These are phyloP conservation scores for Pythium myriotylum DNA, from an alignment of 352 stramenopile species.

Conservation along the genomic window DNA sequence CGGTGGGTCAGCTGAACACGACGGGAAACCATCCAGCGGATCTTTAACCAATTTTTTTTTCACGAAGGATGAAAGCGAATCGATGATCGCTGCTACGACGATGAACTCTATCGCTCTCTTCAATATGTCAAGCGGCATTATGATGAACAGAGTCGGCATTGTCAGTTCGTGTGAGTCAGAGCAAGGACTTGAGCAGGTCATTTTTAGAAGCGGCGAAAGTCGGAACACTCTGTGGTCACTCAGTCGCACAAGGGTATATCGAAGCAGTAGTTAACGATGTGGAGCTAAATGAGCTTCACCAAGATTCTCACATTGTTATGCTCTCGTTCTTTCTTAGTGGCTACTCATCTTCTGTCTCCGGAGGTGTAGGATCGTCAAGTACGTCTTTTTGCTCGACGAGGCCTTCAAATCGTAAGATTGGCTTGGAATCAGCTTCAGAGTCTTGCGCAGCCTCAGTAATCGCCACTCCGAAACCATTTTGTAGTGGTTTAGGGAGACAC, in stretches of 20 bases:
- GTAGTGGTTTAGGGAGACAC: constrained; percentile 48
- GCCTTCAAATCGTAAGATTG: constrained; percentile 53
- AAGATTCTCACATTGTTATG: no score
- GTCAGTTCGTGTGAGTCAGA: no score
- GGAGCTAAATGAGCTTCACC: no score
- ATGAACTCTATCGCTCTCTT: neutral
- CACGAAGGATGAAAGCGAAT: constrained; percentile 15
- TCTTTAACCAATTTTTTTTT: neutral
- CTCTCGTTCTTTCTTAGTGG: no score
- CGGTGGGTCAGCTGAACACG: constrained; percentile 15
- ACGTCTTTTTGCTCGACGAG: constrained; percentile 74
- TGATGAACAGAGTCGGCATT: neutral
- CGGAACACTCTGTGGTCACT: no score
- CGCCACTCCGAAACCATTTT: constrained; percentile 52
- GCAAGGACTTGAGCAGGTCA: no score
- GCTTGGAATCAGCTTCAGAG: constrained; percentile 42
- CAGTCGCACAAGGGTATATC: no score
- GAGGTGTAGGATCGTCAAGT: constrained; percentile 76
- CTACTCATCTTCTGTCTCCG: constrained; percentile 50
- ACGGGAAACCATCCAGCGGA: no score
- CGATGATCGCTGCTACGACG: constrained; percentile 6
- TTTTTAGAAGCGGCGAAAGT: no score
- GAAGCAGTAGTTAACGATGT: no score
- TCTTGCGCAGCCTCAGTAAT: constrained; percentile 33
- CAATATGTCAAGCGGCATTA: constrained; percentile 4